Conservation (phyloP, 2,329 filamentous ascomycete genomes). For the Clarireedia hainanense region DNA sequence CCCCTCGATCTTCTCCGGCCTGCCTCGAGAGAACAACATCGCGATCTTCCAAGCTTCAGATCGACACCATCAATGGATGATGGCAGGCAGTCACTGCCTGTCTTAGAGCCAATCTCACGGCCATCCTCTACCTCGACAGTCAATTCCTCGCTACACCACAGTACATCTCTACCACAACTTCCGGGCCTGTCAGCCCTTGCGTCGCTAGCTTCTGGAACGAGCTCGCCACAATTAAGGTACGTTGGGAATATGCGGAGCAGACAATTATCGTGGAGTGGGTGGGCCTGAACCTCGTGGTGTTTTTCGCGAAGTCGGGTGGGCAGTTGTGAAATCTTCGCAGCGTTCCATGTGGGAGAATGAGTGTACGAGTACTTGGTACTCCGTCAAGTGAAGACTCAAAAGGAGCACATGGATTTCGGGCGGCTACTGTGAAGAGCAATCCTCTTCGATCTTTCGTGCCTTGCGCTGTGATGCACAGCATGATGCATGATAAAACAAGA, state of each 20-base stretch:
- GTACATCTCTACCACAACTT: slow-evolving; percentile 35
- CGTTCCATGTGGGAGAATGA: background rate
- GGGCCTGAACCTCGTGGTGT: background rate
- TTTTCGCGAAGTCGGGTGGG: background rate
- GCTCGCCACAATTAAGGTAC: slow-evolving; percentile 43
- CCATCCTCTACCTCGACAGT: slow-evolving; percentile 45
- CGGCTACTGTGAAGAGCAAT: background rate
- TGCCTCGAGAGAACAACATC: slow-evolving; percentile 40
- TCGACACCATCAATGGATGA: slow-evolving; percentile 38
- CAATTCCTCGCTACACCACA: slow-evolving; percentile 35
- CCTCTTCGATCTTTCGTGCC: background rate
- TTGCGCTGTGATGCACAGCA: slow-evolving; percentile 1
- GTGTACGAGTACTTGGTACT: background rate
- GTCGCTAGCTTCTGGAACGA: slow-evolving; percentile 42
- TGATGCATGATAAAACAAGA: background rate
- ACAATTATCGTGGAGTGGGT: background rate
- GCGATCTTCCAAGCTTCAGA: slow-evolving; percentile 39
- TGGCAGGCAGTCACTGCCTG: slow-evolving; percentile 39
- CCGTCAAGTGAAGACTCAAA: background rate
- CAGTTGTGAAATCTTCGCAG: background rate
- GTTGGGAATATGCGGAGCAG: slow-evolving; percentile 22
- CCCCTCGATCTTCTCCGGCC: slow-evolving; percentile 43
- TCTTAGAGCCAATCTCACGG: slow-evolving; percentile 42
- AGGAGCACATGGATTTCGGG: background rate
- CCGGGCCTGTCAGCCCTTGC: slow-evolving; percentile 53